Evolutionary conservation across 257 asterid genomes (phyloP), one percentile per base, ranked within the genome.

Genomic region (Prunella vulgaris): DNA sequence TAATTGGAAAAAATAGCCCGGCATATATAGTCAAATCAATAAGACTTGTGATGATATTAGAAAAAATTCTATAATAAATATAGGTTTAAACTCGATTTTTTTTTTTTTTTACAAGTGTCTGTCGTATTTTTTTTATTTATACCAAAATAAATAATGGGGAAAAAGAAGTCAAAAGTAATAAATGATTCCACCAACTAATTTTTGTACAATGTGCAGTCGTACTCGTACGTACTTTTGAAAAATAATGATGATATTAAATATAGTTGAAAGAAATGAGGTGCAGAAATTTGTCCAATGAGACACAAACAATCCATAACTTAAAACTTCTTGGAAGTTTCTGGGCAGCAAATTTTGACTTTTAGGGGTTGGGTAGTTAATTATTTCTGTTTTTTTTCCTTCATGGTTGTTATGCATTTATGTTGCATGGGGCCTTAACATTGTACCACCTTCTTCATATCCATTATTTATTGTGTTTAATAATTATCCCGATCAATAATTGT

Each of bases 281-380:
- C 74, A 69, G 74, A 69, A 71, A 32, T 42, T 46, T 60, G 75
- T 71, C 62, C 48, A 60, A 30, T 27, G 38, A 12, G 25, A 17
- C 60, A 60, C 53, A 60, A 60, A 60, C 10, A 58, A 18, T 28
- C 69, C 61, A 60, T 30, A 18, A 33, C 24, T 56, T 25, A 56
- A 20, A 52, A 20, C 59, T 52, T 51, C 27, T 51, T 18, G 13
- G 25, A 49, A 18, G 14, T 51, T n/a, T 65, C 0, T 15, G 53
- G 49, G 68, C 68, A 58, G 69, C n/a, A 71, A 9, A 7, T 2
- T 21, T 30, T 61, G 68, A 60, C 68, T 60, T 71, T 46, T 20
- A 33, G 32, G 9, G 14, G 28, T 6, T n/a, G 69, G 60, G 52
- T 42, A 1, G 53, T 71, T 71, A 48, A 48, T 54, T 20, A 60